Evolutionary conservation across 192 early-diverging fungal species (phyloP), one percentile per base, ranked within the genome.

Genomic region (Allomyces macrogynus): DNA sequence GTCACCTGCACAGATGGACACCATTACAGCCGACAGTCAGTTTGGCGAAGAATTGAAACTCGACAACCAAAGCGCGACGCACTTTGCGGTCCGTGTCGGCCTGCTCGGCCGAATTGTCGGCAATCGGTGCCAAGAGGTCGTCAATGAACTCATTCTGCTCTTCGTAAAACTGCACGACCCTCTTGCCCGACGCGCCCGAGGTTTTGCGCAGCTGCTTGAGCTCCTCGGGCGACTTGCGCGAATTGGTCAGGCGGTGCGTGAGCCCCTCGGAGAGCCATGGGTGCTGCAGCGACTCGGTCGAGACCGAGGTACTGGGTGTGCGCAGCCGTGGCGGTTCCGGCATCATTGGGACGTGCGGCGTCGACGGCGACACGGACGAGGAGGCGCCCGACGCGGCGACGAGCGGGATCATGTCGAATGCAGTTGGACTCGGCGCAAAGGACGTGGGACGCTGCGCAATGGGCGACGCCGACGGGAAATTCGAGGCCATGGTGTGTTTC

Each of bases 111-210:
- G 54, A 64, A 44, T 73, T 63, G 62, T 62, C 70, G 64, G 65
- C 70, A 12, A 49, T 61, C 60, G 65, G 65, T 3, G 76, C 73
- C 42, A 93, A 71, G 54, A 90, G 80, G 62, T 80, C 76, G 62
- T 87, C 77, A 70, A 93, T 93, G 54, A 86, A 75, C 61, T 87
- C 81, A 68, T 94, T 92, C 68, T 94, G 92, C 42, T 77, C 70
- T 62, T 84, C 68, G 72, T 94, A 94, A 67, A 90, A 94, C 24
- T 73, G 75, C n/a, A 88, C 69, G 65, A 78, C 74, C 40, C 75
- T 76, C 63, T 71, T 73, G 5, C 71, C 74, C 1, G 67, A 61
- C 63, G 72, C 74, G 5, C 71, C 74, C 2, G 67, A 61, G 0
- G 71, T 78, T 3, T 73, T 68, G 25, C 62, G 62, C 20, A 63